phyloP scores from a whole-genome alignment of 2,329 filamentous ascomycete species.

The Aureobasidium melanogenum region DNA sequence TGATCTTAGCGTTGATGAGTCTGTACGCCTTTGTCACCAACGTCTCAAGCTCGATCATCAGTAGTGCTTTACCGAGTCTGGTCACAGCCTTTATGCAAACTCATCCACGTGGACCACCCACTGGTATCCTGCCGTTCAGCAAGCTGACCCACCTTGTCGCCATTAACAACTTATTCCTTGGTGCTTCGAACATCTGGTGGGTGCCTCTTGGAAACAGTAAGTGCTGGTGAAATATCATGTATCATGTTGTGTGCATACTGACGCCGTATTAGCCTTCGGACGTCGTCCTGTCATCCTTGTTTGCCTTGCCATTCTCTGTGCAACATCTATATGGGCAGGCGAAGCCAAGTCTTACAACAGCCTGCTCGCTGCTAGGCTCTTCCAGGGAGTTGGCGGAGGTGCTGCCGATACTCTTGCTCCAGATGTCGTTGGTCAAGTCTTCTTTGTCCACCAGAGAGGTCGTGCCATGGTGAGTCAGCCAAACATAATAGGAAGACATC shows the following conservation, averaged over 20 bases:
- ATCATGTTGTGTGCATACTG: neutral
- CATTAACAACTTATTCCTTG: conserved; percentile 31
- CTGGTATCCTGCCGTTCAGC: conserved; percentile 19
- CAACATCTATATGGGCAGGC: conserved; percentile 33
- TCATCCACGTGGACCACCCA: conserved; percentile 10
- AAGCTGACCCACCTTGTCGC: conserved; percentile 29
- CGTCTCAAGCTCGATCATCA: conserved; percentile 28
- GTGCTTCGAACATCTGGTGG: conserved; percentile 32
- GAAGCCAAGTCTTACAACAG: conserved; percentile 28
- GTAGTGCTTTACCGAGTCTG: conserved; percentile 29
- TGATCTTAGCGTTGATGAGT: conserved; percentile 29
- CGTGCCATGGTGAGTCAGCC: conserved; percentile 13
- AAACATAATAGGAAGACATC: conserved; percentile 13
- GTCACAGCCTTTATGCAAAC: conserved; percentile 22
- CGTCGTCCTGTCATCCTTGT: conserved; percentile 30
- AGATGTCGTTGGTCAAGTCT: conserved; percentile 33
- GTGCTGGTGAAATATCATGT: neutral
- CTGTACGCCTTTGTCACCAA: conserved; percentile 31
- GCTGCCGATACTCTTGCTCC: conserved; percentile 33
- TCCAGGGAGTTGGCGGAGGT: conserved; percentile 31
- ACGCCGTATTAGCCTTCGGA: conserved; percentile 22
- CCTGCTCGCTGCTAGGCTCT: conserved; percentile 29
- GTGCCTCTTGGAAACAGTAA: conserved; percentile 31
- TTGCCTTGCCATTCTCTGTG: conserved; percentile 26
- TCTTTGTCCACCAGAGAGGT: conserved; percentile 29